Evolutionary conservation across 441 rosid species (phyloP).

Genomic region (Bocquillonia castaneifolia): DNA sequence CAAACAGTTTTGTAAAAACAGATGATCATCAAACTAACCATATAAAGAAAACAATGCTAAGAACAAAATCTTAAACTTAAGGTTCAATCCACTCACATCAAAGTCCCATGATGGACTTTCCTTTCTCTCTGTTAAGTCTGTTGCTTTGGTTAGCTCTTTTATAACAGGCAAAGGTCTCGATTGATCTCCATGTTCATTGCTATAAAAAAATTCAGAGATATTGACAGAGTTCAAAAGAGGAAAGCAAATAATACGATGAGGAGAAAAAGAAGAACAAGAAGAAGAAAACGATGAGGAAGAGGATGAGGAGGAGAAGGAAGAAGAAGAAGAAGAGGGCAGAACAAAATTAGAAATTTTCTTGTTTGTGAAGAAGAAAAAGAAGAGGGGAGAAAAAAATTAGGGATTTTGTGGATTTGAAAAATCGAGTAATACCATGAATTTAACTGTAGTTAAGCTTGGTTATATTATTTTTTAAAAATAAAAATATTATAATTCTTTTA

Average conservation of each 20-base stretch:
- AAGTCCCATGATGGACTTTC: constrained; percentile 75
- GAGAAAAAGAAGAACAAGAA: too few species aligned
- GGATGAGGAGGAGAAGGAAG: too few species aligned
- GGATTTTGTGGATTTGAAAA: too few species aligned
- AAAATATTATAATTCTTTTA: too few species aligned
- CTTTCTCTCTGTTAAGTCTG: constrained; percentile 52
- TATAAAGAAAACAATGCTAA: neutral
- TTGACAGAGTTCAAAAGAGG: neutral
- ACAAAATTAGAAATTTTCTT: too few species aligned
- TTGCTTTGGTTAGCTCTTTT: constrained; percentile 49
- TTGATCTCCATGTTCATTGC: constrained; percentile 69
- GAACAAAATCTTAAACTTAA: neutral
- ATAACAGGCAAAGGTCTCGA: constrained; percentile 67
- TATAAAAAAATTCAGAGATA: constrained; percentile 22
- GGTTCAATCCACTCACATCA: constrained; percentile 40
- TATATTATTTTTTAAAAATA: too few species aligned
- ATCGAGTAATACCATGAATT: too few species aligned
- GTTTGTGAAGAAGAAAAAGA: too few species aligned
- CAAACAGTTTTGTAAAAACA: neutral
- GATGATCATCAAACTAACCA: neutral
- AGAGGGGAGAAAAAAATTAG: too few species aligned
- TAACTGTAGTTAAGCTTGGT: too few species aligned
- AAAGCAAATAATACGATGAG: neutral
- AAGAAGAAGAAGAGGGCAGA: too few species aligned
- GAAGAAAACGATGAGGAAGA: too few species aligned